Evolutionary conservation across 2,329 filamentous ascomycete species (phyloP).

Genomic region (Pseudogymnoascus sp.): DNA sequence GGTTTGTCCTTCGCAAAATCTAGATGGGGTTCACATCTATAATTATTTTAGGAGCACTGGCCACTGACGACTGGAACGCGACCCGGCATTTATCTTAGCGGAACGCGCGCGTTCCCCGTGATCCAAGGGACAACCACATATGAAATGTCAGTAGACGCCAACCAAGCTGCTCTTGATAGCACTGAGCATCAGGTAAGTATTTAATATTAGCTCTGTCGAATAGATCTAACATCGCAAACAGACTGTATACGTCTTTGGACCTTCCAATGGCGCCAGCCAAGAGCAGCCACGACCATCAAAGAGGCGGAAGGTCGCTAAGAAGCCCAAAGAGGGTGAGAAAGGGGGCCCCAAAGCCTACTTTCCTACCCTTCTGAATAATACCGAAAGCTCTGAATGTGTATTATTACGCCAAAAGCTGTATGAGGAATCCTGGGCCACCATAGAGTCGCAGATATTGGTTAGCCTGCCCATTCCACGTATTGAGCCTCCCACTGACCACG

Average conservation of each 20-base stretch:
- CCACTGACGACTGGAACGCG: neutral
- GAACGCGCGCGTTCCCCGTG: constrained; percentile 5
- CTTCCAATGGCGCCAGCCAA: constrained; percentile 34
- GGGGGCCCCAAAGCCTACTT: constrained; percentile 30
- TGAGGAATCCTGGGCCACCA: constrained; percentile 53
- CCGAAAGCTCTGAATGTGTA: constrained; percentile 43
- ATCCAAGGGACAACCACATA: constrained; percentile 5
- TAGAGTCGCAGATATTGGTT: constrained; percentile 50
- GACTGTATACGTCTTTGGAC: constrained; percentile 57
- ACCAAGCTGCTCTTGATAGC: constrained; percentile 23
- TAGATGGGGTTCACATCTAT: neutral
- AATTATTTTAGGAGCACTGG: constrained; percentile 7
- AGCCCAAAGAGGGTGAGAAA: constrained; percentile 11
- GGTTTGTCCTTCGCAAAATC: constrained; percentile 5
- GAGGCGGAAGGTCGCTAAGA: constrained; percentile 28
- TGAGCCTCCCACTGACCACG: constrained; percentile 13
- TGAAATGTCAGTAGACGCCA: constrained; percentile 27
- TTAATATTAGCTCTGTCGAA: neutral
- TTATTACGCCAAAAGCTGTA: constrained; percentile 52
- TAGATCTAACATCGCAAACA: constrained; percentile 26
- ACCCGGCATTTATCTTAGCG: neutral
- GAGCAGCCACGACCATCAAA: constrained; percentile 31
- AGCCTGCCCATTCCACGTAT: constrained; percentile 34
- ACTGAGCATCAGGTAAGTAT: constrained; percentile 27
- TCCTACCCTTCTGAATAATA: constrained; percentile 46